A percentile compares a stretch with the other conserved stretches of the same genome.
These are phyloP conservation scores for Lipomyces yarrowii DNA, from an alignment of 1,139 yeast genomes.

Conservation along the genomic window DNA sequence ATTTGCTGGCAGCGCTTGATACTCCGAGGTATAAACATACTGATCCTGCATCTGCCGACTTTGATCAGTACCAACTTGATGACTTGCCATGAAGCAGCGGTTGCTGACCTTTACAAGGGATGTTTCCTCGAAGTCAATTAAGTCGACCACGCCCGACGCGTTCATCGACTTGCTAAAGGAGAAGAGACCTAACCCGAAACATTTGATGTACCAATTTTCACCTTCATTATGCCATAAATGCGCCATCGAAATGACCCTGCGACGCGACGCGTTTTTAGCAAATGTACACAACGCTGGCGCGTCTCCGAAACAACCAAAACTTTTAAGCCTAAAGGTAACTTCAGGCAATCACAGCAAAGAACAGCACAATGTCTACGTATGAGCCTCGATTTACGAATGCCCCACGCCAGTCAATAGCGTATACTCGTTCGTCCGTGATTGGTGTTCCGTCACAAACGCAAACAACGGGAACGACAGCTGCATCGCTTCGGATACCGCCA, in stretches of 20 bases:
- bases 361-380: background rate
- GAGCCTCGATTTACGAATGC: background rate
- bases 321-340: too few relatives aligned
- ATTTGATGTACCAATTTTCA: background rate
- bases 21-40: background rate
- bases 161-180: background rate
- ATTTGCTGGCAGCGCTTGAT: background rate
- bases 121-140: background rate
- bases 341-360: background rate
- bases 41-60: background rate
- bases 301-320: background rate
- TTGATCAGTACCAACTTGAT: background rate
- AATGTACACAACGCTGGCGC: background rate
- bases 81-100: background rate
- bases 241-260: background rate
- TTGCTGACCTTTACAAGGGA: background rate
- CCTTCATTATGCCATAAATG: background rate
- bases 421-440: conserved; percentile 10
- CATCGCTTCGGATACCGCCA: conserved; percentile 9
- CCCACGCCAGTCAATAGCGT: conserved; percentile 19
- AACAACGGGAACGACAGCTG: background rate
- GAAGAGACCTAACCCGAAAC: background rate
- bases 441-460: background rate
- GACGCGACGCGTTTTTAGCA: background rate
- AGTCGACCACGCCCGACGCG: background rate